These are phyloP conservation scores for Boechera retrofracta DNA, from an alignment of 345 rosid species.

Conservation along the genomic window DNA sequence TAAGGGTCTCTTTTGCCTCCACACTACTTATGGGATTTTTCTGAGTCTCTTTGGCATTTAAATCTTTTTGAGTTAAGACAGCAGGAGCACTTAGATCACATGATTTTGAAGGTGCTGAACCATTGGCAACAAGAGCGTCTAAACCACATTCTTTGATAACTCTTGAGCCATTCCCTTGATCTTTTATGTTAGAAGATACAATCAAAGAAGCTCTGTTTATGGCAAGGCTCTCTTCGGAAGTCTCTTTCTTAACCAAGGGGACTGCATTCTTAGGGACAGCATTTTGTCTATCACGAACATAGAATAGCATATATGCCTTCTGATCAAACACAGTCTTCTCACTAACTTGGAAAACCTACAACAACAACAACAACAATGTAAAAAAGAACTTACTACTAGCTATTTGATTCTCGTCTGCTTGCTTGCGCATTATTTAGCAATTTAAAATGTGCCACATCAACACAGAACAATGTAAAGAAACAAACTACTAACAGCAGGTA, in stretches of 20 bases:
- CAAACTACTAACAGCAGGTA: conserved; percentile 11
- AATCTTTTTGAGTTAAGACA: conserved; percentile 41
- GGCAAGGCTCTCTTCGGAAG: conserved; percentile 45
- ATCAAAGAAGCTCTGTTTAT: conserved; percentile 45
- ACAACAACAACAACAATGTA: conserved; percentile 33
- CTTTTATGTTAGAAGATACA: conserved; percentile 47
- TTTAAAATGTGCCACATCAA: neutral
- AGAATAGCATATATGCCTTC: conserved; percentile 98
- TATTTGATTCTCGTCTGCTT: neutral
- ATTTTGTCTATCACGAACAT: conserved; percentile 84
- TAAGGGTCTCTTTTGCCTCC: conserved; percentile 28
- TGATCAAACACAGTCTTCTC: conserved; percentile 81
- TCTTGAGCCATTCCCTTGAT: conserved; percentile 43
- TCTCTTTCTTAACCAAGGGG: conserved; percentile 54
- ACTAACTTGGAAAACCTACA: conserved; percentile 81
- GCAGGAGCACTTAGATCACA: conserved; percentile 35
- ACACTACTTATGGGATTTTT: neutral
- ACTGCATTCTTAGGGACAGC: conserved; percentile 51
- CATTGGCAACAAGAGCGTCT: conserved; percentile 41
- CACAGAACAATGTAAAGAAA: neutral
- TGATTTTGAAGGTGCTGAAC: conserved; percentile 37
- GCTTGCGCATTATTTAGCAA: neutral
- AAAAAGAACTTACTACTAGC: conserved; percentile 27
- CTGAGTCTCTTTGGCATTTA: conserved; percentile 40
- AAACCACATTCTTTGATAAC: conserved; percentile 35